Evolutionary conservation across 2,329 filamentous ascomycete species (phyloP).

Genomic region (Diaporthe sp.): DNA sequence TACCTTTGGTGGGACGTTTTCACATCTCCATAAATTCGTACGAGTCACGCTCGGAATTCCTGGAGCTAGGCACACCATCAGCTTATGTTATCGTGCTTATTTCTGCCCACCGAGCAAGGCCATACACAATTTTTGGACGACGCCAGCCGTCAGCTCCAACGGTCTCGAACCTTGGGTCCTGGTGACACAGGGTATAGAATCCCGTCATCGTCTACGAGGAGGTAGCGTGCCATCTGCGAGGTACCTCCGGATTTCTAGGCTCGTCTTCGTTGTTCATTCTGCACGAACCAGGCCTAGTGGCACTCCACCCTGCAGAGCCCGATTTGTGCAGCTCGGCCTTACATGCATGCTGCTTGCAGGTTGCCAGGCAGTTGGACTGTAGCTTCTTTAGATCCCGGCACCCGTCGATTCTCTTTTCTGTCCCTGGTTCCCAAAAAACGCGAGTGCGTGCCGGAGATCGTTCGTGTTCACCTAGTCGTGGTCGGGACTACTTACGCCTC

Average conservation of each 20-base stretch:
- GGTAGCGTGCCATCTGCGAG: not conserved
- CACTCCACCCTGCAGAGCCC: slow-evolving; percentile 28
- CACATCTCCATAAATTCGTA: not conserved
- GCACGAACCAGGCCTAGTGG: slow-evolving; percentile 32
- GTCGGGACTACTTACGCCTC: slow-evolving; percentile 2
- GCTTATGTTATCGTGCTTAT: slow-evolving; percentile 25
- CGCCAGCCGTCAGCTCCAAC: slow-evolving; percentile 21
- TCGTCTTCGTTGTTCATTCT: slow-evolving; percentile 31
- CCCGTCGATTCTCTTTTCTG: slow-evolving; percentile 26
- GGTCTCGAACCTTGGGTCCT: slow-evolving; percentile 14
- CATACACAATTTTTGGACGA: not conserved
- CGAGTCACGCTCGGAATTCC: not conserved
- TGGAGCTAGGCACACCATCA: not conserved
- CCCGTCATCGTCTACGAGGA: slow-evolving; percentile 29
- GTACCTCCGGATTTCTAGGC: slow-evolving; percentile 13
- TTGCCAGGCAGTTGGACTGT: slow-evolving; percentile 13
- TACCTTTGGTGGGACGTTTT: not conserved
- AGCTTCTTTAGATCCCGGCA: slow-evolving; percentile 13
- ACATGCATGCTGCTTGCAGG: slow-evolving; percentile 36
- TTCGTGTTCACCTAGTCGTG: slow-evolving; percentile 7
- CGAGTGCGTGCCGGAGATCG: not conserved
- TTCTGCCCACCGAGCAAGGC: slow-evolving; percentile 16
- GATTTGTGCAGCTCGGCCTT: slow-evolving; percentile 2
- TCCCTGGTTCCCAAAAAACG: not conserved
- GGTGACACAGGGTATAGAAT: slow-evolving; percentile 10